Evolutionary conservation across 148 eudicot species (phyloP), one percentile per base, ranked within the genome.

Genomic region (Chenopodium quinoa): DNA sequence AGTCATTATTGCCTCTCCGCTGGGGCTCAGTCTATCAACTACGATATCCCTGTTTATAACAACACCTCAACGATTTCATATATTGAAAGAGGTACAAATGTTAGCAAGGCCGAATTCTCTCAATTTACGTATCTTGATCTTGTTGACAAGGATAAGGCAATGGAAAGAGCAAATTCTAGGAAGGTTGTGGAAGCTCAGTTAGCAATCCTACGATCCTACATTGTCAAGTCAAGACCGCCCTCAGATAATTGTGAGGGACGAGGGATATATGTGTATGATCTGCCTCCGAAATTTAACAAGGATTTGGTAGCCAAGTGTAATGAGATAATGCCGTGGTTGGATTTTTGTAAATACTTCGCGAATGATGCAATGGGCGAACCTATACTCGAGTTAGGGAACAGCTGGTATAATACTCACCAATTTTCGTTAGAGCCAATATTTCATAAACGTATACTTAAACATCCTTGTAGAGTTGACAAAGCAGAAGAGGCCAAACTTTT

Each of bases 391-490:
- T 92, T 94, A 9, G 98, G 95, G 7, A 64, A 84, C 27, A 88
- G 90, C 0, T 94, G 98, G 98, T 91, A 90, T 70, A 79, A 89
- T 84, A 94, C 98, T 9, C 92, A 91, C 79, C 98, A 94, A 27
- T 92, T 90, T 75, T 82, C 92, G 0, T 52, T 92, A 7, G 98
- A 94, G 85, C 92, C 89, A 2, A 91, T 94, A 54, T 94, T 91
- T 71, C 97, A 94, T 71, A 80, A 90, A 9, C 87, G 88, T 29
- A 88, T 86, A 50, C 71, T 90, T 29, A 92, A 87, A 47, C 98
- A 94, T 82, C 97, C 97, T 58, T 94, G 98, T 66, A 86, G 94
- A 69, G 94, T 91, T 12, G 69, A 91, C 58, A 80, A 91, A 3
- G 74, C 60, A 40, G 86, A 88, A 22, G 89, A 92, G 46, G 97